phyloP scores from a whole-genome alignment of 2,329 filamentous ascomycete genomes.

The Ophiostoma australiae region DNA sequence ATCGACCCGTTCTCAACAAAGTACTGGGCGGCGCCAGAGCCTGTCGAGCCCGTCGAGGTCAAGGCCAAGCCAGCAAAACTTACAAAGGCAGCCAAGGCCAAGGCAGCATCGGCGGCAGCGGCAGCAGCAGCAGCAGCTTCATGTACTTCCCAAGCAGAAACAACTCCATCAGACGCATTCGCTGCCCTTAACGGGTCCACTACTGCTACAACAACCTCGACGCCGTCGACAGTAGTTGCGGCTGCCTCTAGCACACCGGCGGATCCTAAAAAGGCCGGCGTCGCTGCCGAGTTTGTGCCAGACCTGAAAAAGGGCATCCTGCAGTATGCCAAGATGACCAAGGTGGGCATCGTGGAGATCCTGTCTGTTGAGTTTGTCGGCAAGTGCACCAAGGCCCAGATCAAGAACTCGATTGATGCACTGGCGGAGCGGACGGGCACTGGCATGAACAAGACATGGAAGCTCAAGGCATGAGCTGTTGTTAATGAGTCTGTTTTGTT shows the following conservation, averaged over 20 bases:
- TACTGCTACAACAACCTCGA: conserved; percentile 4
- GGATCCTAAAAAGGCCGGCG: conserved; percentile 35
- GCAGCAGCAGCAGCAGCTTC: not conserved
- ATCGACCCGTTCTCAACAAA: conserved; percentile 80
- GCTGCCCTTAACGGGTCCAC: conserved; percentile 21
- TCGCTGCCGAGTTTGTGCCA: conserved; percentile 56
- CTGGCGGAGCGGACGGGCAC: conserved; percentile 58
- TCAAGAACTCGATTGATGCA: conserved; percentile 64
- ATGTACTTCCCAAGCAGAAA: conserved; percentile 25
- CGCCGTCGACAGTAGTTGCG: not conserved
- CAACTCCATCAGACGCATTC: conserved; percentile 28
- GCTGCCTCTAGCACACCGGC: not conserved
- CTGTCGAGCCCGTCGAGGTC: conserved; percentile 2
- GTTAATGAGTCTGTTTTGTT: not conserved
- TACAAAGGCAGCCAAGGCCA: not conserved
- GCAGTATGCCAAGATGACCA: conserved; percentile 55
- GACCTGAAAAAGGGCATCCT: conserved; percentile 66
- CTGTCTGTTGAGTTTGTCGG: conserved; percentile 66
- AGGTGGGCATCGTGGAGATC: conserved; percentile 68
- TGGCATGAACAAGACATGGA: conserved; percentile 57
- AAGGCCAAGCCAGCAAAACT: not conserved
- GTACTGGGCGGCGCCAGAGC: conserved; percentile 62
- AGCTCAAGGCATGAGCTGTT: conserved; percentile 35
- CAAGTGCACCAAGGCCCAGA: conserved; percentile 62
- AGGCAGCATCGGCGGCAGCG: not conserved